Conservation (phyloP, 2,329 filamentous ascomycete genomes). For the Colletotrichum trifolii region DNA sequence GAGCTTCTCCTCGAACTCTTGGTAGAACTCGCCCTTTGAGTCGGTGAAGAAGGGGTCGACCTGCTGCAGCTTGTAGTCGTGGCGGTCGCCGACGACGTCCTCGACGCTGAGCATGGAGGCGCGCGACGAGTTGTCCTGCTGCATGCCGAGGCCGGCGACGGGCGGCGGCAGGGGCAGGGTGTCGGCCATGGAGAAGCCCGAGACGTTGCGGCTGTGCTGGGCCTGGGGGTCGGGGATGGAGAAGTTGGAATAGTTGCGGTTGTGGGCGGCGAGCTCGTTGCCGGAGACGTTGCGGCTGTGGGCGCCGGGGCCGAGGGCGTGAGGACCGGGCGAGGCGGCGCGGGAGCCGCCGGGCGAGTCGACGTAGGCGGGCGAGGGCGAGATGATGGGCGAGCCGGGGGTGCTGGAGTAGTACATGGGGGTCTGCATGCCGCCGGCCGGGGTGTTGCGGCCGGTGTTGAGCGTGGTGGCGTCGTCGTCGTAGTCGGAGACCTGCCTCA, state of each 20-base stretch:
- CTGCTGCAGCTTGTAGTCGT: conserved; percentile 71
- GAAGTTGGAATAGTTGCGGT: conserved; percentile 30
- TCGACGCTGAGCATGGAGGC: conserved; percentile 64
- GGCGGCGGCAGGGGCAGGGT: conserved; percentile 42
- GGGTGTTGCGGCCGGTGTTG: conserved; percentile 32
- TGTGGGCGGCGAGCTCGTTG: conserved; percentile 35
- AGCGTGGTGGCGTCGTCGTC: conserved; percentile 34
- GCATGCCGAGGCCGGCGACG: conserved; percentile 25
- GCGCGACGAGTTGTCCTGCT: conserved; percentile 37
- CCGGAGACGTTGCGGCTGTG: conserved; percentile 18
- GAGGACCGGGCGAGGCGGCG: conserved; percentile 20
- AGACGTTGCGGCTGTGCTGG: conserved; percentile 27
- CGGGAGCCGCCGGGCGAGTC: conserved; percentile 33
- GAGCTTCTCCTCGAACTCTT: conserved; percentile 67
- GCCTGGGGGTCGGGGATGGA: conserved; percentile 16
- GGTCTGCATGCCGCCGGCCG: conserved; percentile 31
- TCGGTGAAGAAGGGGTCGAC: conserved; percentile 77
- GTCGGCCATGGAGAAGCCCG: conserved; percentile 39
- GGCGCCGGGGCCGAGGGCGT: neutral
- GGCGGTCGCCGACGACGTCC: conserved; percentile 69
- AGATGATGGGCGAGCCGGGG: conserved; percentile 31
- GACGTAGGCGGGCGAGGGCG: conserved; percentile 25
- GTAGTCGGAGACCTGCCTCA: conserved; percentile 34
- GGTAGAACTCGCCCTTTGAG: conserved; percentile 69
- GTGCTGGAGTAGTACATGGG: conserved; percentile 28